Conservation (phyloP, 2,329 filamentous ascomycete species). For the Pestalotiopsis sp. region DNA sequence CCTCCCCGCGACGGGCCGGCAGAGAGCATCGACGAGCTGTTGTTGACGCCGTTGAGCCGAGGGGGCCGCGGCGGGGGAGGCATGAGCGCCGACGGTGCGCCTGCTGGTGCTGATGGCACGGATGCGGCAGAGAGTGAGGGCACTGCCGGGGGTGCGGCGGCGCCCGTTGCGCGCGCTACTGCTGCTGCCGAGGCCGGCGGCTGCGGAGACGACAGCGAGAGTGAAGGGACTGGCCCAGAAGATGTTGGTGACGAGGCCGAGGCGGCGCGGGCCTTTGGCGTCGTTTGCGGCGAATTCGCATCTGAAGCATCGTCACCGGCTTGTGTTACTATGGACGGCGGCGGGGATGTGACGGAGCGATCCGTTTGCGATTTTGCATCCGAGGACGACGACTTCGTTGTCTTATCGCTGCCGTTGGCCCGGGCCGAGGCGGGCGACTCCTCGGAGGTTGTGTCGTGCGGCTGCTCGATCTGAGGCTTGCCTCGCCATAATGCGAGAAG, state of each 20-base stretch:
- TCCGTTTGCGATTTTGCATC: slow-evolving; percentile 20
- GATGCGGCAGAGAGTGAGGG: slow-evolving; percentile 17
- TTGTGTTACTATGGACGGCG: slow-evolving; percentile 17
- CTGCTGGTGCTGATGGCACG: neutral
- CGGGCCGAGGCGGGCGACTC: neutral
- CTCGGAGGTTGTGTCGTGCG: slow-evolving; percentile 18
- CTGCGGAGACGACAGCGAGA: slow-evolving; percentile 40
- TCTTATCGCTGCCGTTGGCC: slow-evolving; percentile 12
- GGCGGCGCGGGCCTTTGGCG: slow-evolving; percentile 48
- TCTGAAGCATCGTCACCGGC: slow-evolving; percentile 16
- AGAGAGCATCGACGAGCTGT: slow-evolving; percentile 12
- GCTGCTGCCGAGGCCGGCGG: slow-evolving; percentile 27
- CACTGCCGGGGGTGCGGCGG: slow-evolving; percentile 11
- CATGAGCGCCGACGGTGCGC: slow-evolving; percentile 10
- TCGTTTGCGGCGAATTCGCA: slow-evolving; percentile 39
- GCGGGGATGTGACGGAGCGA: slow-evolving; percentile 38
- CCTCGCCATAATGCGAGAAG: slow-evolving; percentile 35
- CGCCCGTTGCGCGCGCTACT: slow-evolving; percentile 19
- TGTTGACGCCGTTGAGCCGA: slow-evolving; percentile 20
- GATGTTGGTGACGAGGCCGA: slow-evolving; percentile 14
- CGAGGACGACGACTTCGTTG: slow-evolving; percentile 5
- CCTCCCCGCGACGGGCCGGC: slow-evolving; percentile 14
- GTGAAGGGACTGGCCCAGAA: slow-evolving; percentile 39
- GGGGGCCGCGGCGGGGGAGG: slow-evolving; percentile 25
- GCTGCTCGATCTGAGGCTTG: slow-evolving; percentile 26